These are phyloP conservation scores for Candida silvicultrix DNA, from an alignment of 805 yeast genomes.

Conservation along the genomic window DNA sequence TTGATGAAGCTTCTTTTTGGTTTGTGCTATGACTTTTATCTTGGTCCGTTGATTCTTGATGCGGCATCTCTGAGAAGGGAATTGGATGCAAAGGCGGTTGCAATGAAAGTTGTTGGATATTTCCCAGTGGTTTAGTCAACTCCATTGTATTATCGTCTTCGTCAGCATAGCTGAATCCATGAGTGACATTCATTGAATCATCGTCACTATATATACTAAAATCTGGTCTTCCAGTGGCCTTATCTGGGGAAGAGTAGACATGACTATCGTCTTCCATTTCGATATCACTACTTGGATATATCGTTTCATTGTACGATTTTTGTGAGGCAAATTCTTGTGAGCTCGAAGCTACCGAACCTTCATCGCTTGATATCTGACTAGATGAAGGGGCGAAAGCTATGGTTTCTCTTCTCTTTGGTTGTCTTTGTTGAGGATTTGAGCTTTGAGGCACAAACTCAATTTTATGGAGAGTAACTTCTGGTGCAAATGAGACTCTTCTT, in stretches of 20 bases:
- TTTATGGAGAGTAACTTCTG: conserved; percentile 24
- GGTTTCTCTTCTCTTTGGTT: conserved; percentile 22
- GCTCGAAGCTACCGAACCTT: conserved; percentile 5
- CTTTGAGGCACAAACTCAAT: conserved; percentile 15
- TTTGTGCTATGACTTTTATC: neutral
- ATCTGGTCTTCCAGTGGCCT: conserved; percentile 1
- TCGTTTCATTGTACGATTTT: conserved; percentile 9
- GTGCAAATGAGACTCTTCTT: conserved; percentile 24
- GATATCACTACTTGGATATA: conserved; percentile 21
- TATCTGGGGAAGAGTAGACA: conserved; percentile 17
- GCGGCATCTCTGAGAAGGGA: neutral
- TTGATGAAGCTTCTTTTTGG: too few relatives aligned
- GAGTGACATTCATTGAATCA: conserved; percentile 13
- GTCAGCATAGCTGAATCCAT: conserved; percentile 1
- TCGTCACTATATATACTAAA: conserved; percentile 17
- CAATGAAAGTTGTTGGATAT: conserved; percentile 8
- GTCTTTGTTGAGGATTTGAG: conserved; percentile 8
- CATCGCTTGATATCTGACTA: conserved; percentile 1
- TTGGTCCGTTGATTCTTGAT: neutral
- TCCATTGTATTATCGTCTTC: conserved; percentile 22
- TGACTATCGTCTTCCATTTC: conserved; percentile 21
- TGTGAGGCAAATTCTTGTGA: neutral
- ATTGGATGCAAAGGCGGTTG: neutral
- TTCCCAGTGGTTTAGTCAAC: conserved; percentile 20
- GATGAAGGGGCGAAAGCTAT: conserved; percentile 17